A percentile compares a stretch with the other conserved stretches of the same genome.
These are phyloP conservation scores for Cyberlindnera xishuangbannaensis DNA, from an alignment of 805 yeast genomes.

Conservation along the genomic window DNA sequence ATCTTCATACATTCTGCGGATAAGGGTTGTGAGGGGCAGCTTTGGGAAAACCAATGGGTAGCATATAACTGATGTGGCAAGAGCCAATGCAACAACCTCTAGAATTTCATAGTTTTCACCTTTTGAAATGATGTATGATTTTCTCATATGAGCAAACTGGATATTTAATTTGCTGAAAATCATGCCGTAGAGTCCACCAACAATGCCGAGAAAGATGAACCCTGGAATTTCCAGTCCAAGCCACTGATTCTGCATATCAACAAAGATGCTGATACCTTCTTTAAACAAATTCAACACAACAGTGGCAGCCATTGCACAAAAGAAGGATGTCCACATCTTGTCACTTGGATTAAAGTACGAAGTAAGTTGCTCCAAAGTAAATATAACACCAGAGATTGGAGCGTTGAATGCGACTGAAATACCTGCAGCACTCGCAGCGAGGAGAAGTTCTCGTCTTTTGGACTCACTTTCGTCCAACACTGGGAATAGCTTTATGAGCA, in stretches of 20 bases:
- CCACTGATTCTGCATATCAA: constrained; percentile 72
- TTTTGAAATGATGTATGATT: constrained; percentile 14
- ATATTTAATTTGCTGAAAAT: constrained; percentile 44
- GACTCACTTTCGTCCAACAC: constrained; percentile 44
- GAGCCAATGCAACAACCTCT: constrained; percentile 45
- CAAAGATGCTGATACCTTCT: constrained; percentile 48
- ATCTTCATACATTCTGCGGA: constrained; percentile 64
- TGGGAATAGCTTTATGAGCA: constrained; percentile 31
- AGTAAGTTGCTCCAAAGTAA: constrained; percentile 64
- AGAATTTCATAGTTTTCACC: constrained; percentile 31
- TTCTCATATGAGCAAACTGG: constrained; percentile 33
- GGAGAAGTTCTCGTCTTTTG: constrained; percentile 53
- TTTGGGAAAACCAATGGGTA: constrained; percentile 52
- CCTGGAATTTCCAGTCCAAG: constrained; percentile 64
- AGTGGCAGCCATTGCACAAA: constrained; percentile 70
- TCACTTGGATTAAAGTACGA: constrained; percentile 57
- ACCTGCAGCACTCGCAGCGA: constrained; percentile 81
- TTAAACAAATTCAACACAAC: constrained; percentile 48
- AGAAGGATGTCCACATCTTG: constrained; percentile 79
- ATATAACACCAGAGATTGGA: constrained; percentile 84
- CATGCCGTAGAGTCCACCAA: constrained; percentile 67
- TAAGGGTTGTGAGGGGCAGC: constrained; percentile 48
- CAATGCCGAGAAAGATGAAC: constrained; percentile 60
- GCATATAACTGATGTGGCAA: constrained; percentile 47
- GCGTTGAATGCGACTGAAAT: constrained; percentile 81